Evolutionary conservation across 2,329 filamentous ascomycete genomes (phyloP).

Genomic region (Talaromyces rugulosus): DNA sequence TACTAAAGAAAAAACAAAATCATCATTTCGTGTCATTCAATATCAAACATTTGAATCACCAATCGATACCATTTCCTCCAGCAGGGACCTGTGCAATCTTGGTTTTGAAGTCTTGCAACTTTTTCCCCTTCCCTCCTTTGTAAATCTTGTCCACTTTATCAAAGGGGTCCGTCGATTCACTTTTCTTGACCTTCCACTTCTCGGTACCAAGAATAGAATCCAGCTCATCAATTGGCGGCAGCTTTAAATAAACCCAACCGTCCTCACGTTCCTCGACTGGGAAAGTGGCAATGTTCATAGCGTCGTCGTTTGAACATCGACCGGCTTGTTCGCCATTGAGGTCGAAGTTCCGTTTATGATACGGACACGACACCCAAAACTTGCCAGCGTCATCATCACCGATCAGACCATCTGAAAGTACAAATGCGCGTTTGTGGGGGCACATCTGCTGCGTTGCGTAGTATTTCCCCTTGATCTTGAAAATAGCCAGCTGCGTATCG

Average conservation of each 20-base stretch:
- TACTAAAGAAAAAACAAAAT: not conserved
- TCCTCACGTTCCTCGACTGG: slow-evolving; percentile 69
- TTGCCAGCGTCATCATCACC: slow-evolving; percentile 58
- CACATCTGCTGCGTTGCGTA: slow-evolving; percentile 94
- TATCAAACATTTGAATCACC: slow-evolving; percentile 18
- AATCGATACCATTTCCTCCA: slow-evolving; percentile 29
- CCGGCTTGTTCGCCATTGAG: slow-evolving; percentile 63
- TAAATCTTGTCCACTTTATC: slow-evolving; percentile 54
- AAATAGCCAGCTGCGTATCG: slow-evolving; percentile 83
- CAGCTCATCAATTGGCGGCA: slow-evolving; percentile 76
- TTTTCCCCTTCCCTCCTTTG: slow-evolving; percentile 52
- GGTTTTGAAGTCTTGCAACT: slow-evolving; percentile 28
- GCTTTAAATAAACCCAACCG: slow-evolving; percentile 72
- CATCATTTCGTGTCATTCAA: slow-evolving; percentile 1
- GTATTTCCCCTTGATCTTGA: slow-evolving; percentile 74
- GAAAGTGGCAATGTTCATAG: slow-evolving; percentile 78
- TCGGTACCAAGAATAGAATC: slow-evolving; percentile 73
- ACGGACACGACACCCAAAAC: slow-evolving; percentile 82
- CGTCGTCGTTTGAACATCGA: slow-evolving; percentile 68
- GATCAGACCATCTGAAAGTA: slow-evolving; percentile 79
- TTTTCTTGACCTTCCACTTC: slow-evolving; percentile 73
- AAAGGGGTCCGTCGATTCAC: slow-evolving; percentile 58
- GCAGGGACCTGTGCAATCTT: slow-evolving; percentile 7
- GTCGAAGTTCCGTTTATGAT: slow-evolving; percentile 87
- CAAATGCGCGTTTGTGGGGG: slow-evolving; percentile 84